Conservation (phyloP, 2,329 filamentous ascomycete genomes). For the Pezicula radicicola region DNA sequence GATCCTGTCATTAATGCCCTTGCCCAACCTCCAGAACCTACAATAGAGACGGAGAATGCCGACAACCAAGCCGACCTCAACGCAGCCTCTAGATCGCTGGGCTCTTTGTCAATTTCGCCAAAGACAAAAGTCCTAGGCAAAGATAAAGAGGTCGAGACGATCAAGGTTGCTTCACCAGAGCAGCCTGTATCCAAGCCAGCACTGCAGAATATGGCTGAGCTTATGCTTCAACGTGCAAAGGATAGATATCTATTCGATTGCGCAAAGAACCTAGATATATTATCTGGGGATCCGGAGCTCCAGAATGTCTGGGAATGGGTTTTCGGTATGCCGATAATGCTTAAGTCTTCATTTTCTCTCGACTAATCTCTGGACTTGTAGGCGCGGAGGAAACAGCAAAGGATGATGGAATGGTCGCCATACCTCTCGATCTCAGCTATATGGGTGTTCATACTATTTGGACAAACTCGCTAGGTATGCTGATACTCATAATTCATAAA, state of each 20-base stretch:
- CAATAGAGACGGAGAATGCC: not conserved
- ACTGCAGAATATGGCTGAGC: constrained; percentile 37
- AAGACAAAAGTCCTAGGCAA: not conserved
- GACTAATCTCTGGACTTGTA: constrained; percentile 20
- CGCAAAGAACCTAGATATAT: constrained; percentile 61
- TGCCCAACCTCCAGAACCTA: constrained; percentile 2
- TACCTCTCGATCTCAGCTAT: constrained; percentile 70
- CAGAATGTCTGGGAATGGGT: constrained; percentile 78
- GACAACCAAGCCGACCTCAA: too few species aligned
- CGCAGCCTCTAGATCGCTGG: too few species aligned
- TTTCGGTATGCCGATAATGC: constrained; percentile 46
- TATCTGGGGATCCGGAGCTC: constrained; percentile 71
- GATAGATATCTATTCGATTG: constrained; percentile 65
- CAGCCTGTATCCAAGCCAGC: constrained; percentile 6
- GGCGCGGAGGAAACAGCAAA: constrained; percentile 62
- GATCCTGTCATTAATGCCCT: constrained; percentile 19
- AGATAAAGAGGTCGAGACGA: not conserved
- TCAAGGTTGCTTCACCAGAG: not conserved
- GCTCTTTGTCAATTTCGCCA: too few species aligned
- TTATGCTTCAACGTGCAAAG: constrained; percentile 57
- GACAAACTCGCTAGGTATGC: constrained; percentile 63
- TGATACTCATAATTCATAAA: not conserved
- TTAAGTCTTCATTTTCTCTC: not conserved
- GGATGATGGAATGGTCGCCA: constrained; percentile 67
- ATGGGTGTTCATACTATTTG: constrained; percentile 72